Evolutionary conservation across 2,329 filamentous ascomycete species (phyloP).

Genomic region (Neopestalotiopsis sp.): DNA sequence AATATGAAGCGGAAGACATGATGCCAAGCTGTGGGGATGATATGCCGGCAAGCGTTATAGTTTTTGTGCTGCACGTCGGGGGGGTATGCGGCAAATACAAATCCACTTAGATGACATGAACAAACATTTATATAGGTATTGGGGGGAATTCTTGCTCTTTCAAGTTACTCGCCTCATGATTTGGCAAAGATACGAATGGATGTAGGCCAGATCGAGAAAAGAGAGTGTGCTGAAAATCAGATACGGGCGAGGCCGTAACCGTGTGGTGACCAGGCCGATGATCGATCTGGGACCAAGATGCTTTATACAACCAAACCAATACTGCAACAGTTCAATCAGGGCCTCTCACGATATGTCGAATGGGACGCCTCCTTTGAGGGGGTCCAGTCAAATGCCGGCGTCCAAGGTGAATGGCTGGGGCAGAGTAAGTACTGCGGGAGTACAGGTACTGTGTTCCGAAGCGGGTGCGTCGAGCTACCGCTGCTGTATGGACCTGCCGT

Average conservation of each 20-base stretch:
- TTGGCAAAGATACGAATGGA: constrained; percentile 22
- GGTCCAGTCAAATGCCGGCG: constrained; percentile 11
- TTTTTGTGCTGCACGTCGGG: constrained; percentile 30
- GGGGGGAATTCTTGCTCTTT: constrained; percentile 21
- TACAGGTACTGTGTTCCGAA: constrained; percentile 38
- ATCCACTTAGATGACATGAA: constrained; percentile 17
- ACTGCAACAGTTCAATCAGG: constrained; percentile 20
- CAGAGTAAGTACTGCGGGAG: constrained; percentile 34
- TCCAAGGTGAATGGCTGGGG: constrained; percentile 7
- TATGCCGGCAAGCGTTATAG: constrained; percentile 31
- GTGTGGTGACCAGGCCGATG: constrained; percentile 16
- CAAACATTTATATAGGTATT: constrained; percentile 34
- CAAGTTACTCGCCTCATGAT: constrained; percentile 39
- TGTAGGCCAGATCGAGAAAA: background rate
- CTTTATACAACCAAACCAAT: constrained; percentile 23
- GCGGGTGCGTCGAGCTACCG: constrained; percentile 41
- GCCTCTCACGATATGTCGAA: constrained; percentile 22
- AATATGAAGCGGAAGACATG: constrained; percentile 40
- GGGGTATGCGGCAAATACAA: constrained; percentile 29
- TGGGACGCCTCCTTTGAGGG: constrained; percentile 16
- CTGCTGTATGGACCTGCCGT: constrained; percentile 20
- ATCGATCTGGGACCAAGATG: constrained; percentile 20
- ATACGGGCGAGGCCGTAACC: constrained; percentile 14
- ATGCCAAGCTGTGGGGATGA: constrained; percentile 32
- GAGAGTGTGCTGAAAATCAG: constrained; percentile 13